Conservation (phyloP, 352 stramenopile species). For the Phytopythium vexans region DNA sequence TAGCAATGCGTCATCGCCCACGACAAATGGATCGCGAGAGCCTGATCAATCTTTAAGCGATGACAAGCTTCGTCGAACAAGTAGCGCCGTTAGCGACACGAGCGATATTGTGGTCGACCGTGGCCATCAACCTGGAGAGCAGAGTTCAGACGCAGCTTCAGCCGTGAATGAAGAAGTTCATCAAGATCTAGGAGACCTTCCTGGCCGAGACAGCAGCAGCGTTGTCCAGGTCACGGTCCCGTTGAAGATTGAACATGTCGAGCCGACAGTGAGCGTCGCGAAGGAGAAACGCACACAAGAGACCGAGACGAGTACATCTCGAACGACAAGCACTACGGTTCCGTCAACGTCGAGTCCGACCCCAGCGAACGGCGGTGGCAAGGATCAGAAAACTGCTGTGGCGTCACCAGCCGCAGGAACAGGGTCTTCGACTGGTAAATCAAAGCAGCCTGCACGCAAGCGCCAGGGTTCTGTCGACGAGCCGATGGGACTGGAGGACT, state of each 20-base stretch:
- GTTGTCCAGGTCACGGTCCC: constrained; percentile 21
- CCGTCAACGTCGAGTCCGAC: no score
- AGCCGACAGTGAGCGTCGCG: constrained; percentile 4
- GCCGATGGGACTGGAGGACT: constrained; percentile 68
- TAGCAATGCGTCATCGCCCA: background rate
- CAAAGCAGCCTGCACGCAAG: constrained; percentile 1
- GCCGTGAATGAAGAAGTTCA: constrained; percentile 2
- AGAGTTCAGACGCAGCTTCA: background rate
- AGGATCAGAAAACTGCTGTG: no score
- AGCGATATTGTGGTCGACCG: constrained; percentile 28
- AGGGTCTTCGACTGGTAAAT: no score
- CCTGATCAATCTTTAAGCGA: no score
- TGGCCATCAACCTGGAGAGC: no score
- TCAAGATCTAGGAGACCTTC: constrained; percentile 51
- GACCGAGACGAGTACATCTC: background rate
- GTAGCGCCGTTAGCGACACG: constrained; percentile 17
- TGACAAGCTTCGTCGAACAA: background rate
- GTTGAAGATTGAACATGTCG: constrained; percentile 48
- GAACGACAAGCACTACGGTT: no score
- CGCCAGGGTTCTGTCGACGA: constrained; percentile 27
- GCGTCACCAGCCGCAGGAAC: no score
- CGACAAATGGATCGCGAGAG: no score
- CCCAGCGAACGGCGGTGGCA: no score
- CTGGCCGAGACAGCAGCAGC: constrained; percentile 33
- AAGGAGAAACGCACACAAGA: background rate